Conservation (phyloP, 768 basidiomycete genomes). For the Amanita pseudoporphyria region DNA sequence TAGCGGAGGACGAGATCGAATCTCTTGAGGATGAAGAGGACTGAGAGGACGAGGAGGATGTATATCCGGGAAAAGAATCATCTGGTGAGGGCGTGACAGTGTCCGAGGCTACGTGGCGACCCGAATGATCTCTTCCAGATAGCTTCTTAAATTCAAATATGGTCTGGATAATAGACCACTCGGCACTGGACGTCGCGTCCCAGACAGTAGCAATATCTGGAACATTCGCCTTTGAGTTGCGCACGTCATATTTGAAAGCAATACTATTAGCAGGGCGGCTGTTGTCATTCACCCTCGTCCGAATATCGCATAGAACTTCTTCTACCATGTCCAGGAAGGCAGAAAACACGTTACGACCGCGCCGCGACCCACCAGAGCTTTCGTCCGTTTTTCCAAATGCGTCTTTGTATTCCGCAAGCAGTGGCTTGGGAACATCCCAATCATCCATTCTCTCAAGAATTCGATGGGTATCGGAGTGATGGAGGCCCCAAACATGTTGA, state of each 20-base stretch:
- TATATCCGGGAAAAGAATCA: background rate
- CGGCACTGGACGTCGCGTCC: conserved; percentile 3
- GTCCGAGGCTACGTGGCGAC: background rate
- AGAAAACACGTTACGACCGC: background rate
- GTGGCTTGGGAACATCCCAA: background rate
- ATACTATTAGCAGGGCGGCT: background rate
- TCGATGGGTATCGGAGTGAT: background rate
- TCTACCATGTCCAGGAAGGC: conserved; percentile 4
- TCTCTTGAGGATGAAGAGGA: background rate
- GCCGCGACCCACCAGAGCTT: background rate
- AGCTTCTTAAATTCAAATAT: conserved; percentile 3
- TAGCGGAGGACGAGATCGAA: background rate
- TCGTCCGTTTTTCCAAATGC: background rate
- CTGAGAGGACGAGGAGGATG: background rate
- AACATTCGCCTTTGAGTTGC: background rate
- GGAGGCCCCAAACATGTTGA: conserved; percentile 6
- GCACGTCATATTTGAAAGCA: background rate
- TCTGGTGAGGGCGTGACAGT: background rate
- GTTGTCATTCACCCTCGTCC: background rate
- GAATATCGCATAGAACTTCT: conserved; percentile 1
- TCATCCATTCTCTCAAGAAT: conserved; percentile 2
- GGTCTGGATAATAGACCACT: conserved; percentile 4
- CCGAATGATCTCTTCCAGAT: background rate
- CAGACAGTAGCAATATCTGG: conserved; percentile 1
- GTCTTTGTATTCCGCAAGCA: conserved; percentile 2